Evolutionary conservation across 2,329 filamentous ascomycete species (phyloP), one percentile per base, ranked within the genome.

Genomic region (Bipolaris victoriae): DNA sequence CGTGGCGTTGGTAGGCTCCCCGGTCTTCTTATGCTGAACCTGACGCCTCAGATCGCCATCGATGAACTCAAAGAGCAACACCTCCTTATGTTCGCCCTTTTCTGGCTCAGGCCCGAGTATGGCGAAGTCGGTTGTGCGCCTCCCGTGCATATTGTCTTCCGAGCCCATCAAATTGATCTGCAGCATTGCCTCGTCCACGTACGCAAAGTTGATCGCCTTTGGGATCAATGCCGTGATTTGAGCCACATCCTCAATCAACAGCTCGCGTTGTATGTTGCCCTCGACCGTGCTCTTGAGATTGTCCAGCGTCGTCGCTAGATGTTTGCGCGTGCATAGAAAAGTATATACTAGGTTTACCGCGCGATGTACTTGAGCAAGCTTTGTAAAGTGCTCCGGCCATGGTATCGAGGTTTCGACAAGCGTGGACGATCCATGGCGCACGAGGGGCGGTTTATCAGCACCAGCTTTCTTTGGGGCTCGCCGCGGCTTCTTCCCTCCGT

Each of bases 261-360:
- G 77, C 16, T 87, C 80, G 22, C 86, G 84, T 67, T 90, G 88
- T 58, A 88, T 92, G 71, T 97, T 92, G 0, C 85, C 86, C 75
- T 97, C 92, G 0, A 98, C 94, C 0, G 94, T 86, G 7, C 87
- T 85, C 66, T 88, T 92, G 45, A 99, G 90, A 5, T 90, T 97
- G 15, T 95, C 90, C 64, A 97, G 92, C 0, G 94, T 97, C 0
- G 95, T 98, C 0, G 91, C 88, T 26, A 98, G 83, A 68, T 98
- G 91, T 73, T 96, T 97, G 44, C 95, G 88, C 1, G 94, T 94
- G 72, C 88, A 95, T 79, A 92, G 96, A 72, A 99, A 98, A 0
- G 95, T 98, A 68, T 92, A 97, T 0, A 98, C 92, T 1, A 98
- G 79, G 67, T 97, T 99, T 58, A 99, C 79, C 1, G 95, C 94